These are phyloP conservation scores for Diplodia corticola DNA, from an alignment of 2,329 filamentous ascomycete species.

Conservation along the genomic window DNA sequence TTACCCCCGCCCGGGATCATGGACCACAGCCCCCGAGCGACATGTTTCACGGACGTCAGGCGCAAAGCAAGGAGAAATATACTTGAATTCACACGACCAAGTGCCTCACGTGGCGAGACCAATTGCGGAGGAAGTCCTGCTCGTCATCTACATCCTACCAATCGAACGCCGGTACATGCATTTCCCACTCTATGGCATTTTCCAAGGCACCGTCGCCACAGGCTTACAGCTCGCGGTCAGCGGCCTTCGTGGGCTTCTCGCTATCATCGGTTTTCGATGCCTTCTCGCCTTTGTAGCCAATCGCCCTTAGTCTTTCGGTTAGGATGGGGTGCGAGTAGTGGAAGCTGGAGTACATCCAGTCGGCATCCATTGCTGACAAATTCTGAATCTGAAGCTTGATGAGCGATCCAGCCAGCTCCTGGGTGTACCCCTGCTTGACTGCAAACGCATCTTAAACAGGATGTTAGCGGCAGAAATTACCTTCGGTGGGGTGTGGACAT, in stretches of 20 bases:
- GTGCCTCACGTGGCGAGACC: background rate
- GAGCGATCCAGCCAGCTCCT: slow-evolving; percentile 80
- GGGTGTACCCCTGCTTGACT: slow-evolving; percentile 76
- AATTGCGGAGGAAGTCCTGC: background rate
- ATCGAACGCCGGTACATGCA: slow-evolving; percentile 10
- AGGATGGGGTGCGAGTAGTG: slow-evolving; percentile 98
- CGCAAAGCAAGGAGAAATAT: background rate
- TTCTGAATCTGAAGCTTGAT: slow-evolving; percentile 99
- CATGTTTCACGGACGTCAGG: background rate
- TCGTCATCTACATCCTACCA: slow-evolving; percentile 1
- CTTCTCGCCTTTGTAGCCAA: slow-evolving; percentile 77
- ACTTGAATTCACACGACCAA: background rate
- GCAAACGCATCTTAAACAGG: slow-evolving; percentile 71
- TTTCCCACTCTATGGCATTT: slow-evolving; percentile 7
- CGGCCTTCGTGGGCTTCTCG: slow-evolving; percentile 65
- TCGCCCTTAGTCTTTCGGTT: slow-evolving; percentile 85
- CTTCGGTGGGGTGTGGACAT: slow-evolving; percentile 24
- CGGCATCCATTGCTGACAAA: slow-evolving; percentile 96
- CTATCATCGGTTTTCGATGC: slow-evolving; percentile 54
- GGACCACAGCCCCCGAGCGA: background rate
- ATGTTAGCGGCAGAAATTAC: slow-evolving; percentile 23
- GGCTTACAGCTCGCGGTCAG: slow-evolving; percentile 70
- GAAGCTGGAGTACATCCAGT: slow-evolving; percentile 98
- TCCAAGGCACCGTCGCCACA: background rate
- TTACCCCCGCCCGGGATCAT: background rate